Conservation (phyloP, 805 yeast genomes). For the Hagleromyces aurorensis region DNA sequence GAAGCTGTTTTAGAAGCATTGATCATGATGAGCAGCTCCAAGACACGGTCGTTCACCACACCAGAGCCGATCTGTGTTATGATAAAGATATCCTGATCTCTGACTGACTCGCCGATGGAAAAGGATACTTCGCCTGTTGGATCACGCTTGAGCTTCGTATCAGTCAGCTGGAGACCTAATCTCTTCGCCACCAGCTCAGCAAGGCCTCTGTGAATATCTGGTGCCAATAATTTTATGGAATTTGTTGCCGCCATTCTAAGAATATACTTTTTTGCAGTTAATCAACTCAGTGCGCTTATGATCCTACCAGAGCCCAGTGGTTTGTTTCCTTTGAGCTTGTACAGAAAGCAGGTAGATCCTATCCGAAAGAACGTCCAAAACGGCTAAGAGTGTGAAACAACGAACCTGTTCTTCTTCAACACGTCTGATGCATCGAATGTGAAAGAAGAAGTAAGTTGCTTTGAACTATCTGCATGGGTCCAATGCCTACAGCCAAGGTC, state of each 20-base stretch:
- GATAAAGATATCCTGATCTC: constrained; percentile 79
- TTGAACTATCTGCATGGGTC: too few relatives aligned
- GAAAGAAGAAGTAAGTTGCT: too few relatives aligned
- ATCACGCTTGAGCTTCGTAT: constrained; percentile 56
- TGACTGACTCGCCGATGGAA: constrained; percentile 70
- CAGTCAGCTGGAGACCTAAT: constrained; percentile 52
- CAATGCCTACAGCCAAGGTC: too few relatives aligned
- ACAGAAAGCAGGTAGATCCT: too few relatives aligned
- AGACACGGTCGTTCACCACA: constrained; percentile 62
- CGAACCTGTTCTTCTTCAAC: too few relatives aligned
- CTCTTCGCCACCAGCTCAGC: constrained; percentile 63
- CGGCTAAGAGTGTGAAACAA: too few relatives aligned
- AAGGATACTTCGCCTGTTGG: constrained; percentile 69
- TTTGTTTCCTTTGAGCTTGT: too few relatives aligned
- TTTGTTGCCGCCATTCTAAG: constrained; percentile 58
- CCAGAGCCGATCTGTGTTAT: constrained; percentile 77
- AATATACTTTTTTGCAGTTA: too few relatives aligned
- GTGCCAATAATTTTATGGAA: constrained; percentile 59
- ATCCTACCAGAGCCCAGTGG: too few relatives aligned
- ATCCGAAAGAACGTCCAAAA: too few relatives aligned
- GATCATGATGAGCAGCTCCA: constrained; percentile 70
- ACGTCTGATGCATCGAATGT: too few relatives aligned
- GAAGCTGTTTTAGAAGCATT: constrained; percentile 79
- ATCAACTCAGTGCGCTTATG: too few relatives aligned
- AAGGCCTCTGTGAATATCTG: constrained; percentile 58